Conservation (phyloP, 2,329 filamentous ascomycete genomes). For the Verticillium alfalfae region DNA sequence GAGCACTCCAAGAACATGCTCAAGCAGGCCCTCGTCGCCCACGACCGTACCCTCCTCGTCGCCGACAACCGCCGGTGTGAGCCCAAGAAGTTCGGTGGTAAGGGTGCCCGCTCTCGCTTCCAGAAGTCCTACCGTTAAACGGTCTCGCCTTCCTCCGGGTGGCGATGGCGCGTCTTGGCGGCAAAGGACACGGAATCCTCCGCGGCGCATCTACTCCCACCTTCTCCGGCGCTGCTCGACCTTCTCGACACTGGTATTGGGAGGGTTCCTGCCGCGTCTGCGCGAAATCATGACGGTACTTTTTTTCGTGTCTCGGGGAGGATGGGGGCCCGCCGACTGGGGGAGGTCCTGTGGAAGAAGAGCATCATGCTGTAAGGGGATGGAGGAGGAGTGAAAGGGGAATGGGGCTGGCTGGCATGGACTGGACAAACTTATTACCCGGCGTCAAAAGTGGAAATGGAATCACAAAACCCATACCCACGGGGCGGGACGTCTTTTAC, state of each 20-base stretch:
- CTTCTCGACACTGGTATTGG: too few species aligned
- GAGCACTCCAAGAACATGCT: slow-evolving; percentile 99
- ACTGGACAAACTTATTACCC: slow-evolving; percentile 5
- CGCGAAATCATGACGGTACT: neutral
- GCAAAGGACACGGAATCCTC: neutral
- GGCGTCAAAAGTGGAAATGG: neutral
- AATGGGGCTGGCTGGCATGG: slow-evolving; percentile 22
- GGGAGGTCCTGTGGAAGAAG: neutral
- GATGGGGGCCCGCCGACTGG: neutral
- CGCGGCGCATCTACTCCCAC: neutral
- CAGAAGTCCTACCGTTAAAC: slow-evolving; percentile 99
- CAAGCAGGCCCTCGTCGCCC: slow-evolving; percentile 93
- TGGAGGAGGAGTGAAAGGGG: slow-evolving; percentile 11
- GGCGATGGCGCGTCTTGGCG: neutral
- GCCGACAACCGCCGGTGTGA: slow-evolving; percentile 99
- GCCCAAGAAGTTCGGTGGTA: slow-evolving; percentile 97
- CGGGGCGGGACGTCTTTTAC: neutral
- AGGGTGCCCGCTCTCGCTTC: slow-evolving; percentile 91
- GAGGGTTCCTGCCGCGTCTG: neutral
- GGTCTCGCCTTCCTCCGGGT: slow-evolving; percentile 4
- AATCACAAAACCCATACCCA: neutral
- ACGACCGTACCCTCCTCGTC: slow-evolving; percentile 95
- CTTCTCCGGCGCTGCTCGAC: too few species aligned
- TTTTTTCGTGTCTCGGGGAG: neutral
- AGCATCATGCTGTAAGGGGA: slow-evolving; percentile 5